A percentile compares a stretch with the other conserved stretches of the same genome.
Evolutionary conservation across 192 early-diverging fungal species (phyloP).

Genomic region (Pilobolus umbonatus): DNA sequence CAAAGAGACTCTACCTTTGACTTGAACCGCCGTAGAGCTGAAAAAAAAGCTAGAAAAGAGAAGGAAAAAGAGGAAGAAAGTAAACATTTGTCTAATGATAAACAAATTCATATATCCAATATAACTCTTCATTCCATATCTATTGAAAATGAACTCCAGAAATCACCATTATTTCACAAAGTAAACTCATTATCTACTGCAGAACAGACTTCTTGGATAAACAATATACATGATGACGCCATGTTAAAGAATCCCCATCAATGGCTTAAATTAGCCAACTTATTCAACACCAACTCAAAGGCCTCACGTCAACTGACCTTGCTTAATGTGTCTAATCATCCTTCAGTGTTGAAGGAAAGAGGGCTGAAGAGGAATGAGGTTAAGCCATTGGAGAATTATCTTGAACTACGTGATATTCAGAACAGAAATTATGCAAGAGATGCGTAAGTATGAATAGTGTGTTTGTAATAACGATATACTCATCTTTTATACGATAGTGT

Average conservation of each 20-base stretch:
- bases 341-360: conserved; percentile 9
- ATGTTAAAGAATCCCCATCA: conserved; percentile 31
- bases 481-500: conserved; percentile 5
- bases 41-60: conserved; percentile 18
- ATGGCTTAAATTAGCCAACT: conserved; percentile 23
- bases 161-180: neutral
- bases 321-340: neutral
- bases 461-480: neutral
- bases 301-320: conserved; percentile 17
- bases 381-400: conserved; percentile 21
- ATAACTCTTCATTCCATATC: neutral
- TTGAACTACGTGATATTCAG: conserved; percentile 27
- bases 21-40: conserved; percentile 12
- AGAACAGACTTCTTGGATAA: conserved; percentile 16
- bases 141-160: neutral
- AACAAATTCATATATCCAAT: neutral
- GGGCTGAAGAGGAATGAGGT: neutral
- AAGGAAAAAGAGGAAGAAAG: conserved; percentile 7
- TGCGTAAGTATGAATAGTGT: conserved; percentile 24
- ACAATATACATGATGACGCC: conserved; percentile 22
- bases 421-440: conserved; percentile 32
- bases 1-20: conserved; percentile 3
- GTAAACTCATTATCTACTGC: neutral
- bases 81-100: too few species aligned
- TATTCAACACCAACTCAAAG: conserved; percentile 30